A percentile compares a stretch with the other conserved stretches of the same genome.
Evolutionary conservation across 805 yeast genomes (phyloP).

Genomic region (Kodamaea nitidulidarum): DNA sequence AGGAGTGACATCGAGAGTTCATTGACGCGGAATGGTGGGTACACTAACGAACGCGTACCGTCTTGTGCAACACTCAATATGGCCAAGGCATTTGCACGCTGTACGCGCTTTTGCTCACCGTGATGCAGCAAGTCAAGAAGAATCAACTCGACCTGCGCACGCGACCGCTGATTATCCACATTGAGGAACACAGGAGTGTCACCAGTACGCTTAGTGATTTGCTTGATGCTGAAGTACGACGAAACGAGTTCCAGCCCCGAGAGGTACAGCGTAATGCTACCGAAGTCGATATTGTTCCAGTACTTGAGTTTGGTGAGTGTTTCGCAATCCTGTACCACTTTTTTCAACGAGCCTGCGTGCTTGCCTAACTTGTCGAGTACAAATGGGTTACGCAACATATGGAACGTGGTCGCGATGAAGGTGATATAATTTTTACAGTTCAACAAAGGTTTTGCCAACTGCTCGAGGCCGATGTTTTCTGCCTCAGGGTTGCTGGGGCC

Average conservation of each 20-base stretch:
- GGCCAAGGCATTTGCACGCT: conserved; percentile 34
- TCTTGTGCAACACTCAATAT: conserved; percentile 19
- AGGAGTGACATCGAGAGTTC: conserved; percentile 26
- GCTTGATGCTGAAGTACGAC: conserved; percentile 32
- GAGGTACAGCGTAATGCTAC: conserved; percentile 24
- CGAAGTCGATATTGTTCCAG: conserved; percentile 33
- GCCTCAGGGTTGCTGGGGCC: conserved; percentile 4
- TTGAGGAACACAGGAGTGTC: conserved; percentile 18
- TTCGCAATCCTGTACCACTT: conserved; percentile 16
- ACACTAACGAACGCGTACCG: conserved; percentile 30
- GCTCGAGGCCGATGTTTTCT: conserved; percentile 7
- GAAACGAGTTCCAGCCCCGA: conserved; percentile 30
- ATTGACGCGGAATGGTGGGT: conserved; percentile 41
- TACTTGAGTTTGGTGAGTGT: conserved; percentile 13
- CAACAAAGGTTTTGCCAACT: conserved; percentile 28
- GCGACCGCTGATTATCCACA: conserved; percentile 8
- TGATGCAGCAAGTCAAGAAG: conserved; percentile 26
- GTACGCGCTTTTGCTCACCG: conserved; percentile 2
- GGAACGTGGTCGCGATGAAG: conserved; percentile 23
- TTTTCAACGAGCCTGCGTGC: conserved; percentile 13
- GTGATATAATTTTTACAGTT: conserved; percentile 27
- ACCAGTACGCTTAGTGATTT: conserved; percentile 33
- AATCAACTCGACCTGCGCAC: conserved; percentile 26
- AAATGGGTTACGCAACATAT: conserved; percentile 35
- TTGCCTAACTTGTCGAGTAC: conserved; percentile 27